phyloP scores from a whole-genome alignment of 176 grass and related monocot genomes.

The Tillandsia leiboldiana region DNA sequence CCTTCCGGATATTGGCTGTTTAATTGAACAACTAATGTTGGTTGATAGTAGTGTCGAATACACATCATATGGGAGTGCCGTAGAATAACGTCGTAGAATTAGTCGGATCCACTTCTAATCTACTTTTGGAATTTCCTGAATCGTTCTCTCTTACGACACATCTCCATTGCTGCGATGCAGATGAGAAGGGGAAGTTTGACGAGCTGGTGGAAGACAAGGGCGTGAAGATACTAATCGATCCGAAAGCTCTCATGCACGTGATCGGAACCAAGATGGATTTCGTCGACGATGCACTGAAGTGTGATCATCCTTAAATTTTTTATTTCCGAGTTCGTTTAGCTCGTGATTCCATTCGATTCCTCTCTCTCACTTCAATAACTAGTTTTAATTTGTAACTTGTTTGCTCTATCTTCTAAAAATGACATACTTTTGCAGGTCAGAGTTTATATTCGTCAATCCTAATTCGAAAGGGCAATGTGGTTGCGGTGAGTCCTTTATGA shows the following conservation, averaged over 20 bases:
- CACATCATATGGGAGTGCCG: no score
- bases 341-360: no score
- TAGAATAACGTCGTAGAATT: neutral
- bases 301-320: neutral
- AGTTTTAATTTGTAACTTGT: neutral
- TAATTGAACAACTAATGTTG: neutral
- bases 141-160: neutral
- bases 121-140: neutral
- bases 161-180: constrained; percentile 28
- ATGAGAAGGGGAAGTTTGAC: constrained; percentile 82
- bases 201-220: constrained; percentile 80
- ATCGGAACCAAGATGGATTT: constrained; percentile 94
- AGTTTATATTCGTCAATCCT: constrained; percentile 89
- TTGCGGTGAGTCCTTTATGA: constrained; percentile 92
- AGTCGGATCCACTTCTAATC: neutral
- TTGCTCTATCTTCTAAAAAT: neutral
- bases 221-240: constrained; percentile 84
- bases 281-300: constrained; percentile 63
- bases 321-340: neutral
- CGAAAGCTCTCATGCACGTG: constrained; percentile 91
- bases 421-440: constrained; percentile 38
- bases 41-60: neutral
- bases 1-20: neutral
- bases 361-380: neutral
- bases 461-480: constrained; percentile 84